Conservation (phyloP, 2,329 filamentous ascomycete species). For the Shiraia sp. region DNA sequence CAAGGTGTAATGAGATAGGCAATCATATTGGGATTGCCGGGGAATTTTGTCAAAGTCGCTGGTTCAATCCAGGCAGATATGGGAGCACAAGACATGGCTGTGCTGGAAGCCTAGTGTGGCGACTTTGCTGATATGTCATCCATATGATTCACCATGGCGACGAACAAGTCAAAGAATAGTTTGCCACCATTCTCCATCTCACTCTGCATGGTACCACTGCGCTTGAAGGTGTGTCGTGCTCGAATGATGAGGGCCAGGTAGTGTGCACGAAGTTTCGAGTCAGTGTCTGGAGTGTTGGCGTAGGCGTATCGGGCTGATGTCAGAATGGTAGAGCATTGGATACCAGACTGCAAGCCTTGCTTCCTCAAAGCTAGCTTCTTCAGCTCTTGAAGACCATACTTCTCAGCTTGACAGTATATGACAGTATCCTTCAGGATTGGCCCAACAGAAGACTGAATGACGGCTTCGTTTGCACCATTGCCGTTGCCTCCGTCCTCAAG, state of each 20-base stretch:
- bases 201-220: constrained; percentile 91
- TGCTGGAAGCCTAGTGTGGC: constrained; percentile 30
- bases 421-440: constrained; percentile 84
- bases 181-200: constrained; percentile 90
- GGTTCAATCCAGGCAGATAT: too few relatives aligned
- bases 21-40: constrained; percentile 14
- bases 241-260: constrained; percentile 92
- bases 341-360: constrained; percentile 83
- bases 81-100: constrained; percentile 4
- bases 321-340: constrained; percentile 83
- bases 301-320: constrained; percentile 89
- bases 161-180: constrained; percentile 91
- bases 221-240: constrained; percentile 84
- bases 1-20: constrained; percentile 9
- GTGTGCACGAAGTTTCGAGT: constrained; percentile 88
- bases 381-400: constrained; percentile 80
- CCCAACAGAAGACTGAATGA: constrained; percentile 64
- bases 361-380: constrained; percentile 85
- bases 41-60: not conserved
- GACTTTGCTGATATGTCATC: constrained; percentile 39
- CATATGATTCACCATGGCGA: constrained; percentile 89
- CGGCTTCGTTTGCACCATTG: constrained; percentile 47
- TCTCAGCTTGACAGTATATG: constrained; percentile 86
- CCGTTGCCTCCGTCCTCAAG: constrained; percentile 64
- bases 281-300: constrained; percentile 82